Conservation (phyloP, 176 grass and related monocot species). For the Triticum aestivum region IWGSC_CS_RefSeq_v2.1 NC_057795.1:139498305-139498804, state of each 20-base stretch:
- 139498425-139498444: neutral
- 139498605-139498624: neutral
- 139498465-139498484: neutral
- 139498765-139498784: constrained; percentile 39
- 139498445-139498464: neutral
- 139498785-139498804: constrained; percentile 41
- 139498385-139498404: neutral
- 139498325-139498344: constrained; percentile 1
- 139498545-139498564: neutral
- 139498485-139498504: neutral
- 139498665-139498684: neutral
- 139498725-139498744: constrained; percentile 62
- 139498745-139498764: constrained; percentile 54
- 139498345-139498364: neutral
- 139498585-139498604: neutral
- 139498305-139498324: neutral
- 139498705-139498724: neutral
- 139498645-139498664: neutral
- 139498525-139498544: neutral
- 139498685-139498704: neutral
- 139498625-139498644: neutral
- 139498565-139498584: neutral
- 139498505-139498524: too few relatives aligned
- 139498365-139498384: neutral
- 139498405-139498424: neutral